These are phyloP conservation scores for Sclerotinia subarctica DNA, from an alignment of 2,329 filamentous ascomycete genomes.

Conservation along the genomic window DNA sequence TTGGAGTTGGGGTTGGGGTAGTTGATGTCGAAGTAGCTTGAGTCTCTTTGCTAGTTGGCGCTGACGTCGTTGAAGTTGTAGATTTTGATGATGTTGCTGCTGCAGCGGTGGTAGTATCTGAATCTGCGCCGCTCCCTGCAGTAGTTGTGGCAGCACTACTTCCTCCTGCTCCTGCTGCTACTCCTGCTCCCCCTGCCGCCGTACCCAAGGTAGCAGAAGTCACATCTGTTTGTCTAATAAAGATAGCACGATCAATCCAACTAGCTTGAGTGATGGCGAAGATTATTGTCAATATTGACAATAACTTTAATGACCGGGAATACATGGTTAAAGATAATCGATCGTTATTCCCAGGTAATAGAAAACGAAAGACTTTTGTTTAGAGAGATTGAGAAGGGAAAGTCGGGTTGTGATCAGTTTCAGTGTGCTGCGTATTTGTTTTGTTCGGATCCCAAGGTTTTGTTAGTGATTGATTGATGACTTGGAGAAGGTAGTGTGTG, in stretches of 20 bases:
- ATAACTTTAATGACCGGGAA: conserved; percentile 9
- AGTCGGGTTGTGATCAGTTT: not conserved
- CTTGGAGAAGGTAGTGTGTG: not conserved
- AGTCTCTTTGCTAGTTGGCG: not conserved
- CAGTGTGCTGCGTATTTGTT: not conserved
- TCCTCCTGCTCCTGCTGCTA: not conserved
- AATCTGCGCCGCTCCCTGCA: not conserved
- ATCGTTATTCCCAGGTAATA: not conserved
- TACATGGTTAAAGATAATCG: conserved; percentile 6
- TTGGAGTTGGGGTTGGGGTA: not conserved
- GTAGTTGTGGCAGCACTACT: not conserved
- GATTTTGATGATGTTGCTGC: not conserved
- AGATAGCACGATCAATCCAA: conserved; percentile 27
- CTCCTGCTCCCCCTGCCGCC: not conserved
- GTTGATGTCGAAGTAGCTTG: conserved; percentile 1
- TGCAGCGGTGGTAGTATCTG: conserved; percentile 4
- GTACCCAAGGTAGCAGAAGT: not conserved
- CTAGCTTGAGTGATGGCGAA: conserved; percentile 31
- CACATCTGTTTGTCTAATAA: conserved; percentile 22
- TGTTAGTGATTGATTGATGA: not conserved
- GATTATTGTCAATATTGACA: conserved; percentile 22
- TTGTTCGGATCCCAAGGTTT: not conserved
- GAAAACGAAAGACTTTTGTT: not conserved
- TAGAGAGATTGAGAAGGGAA: not conserved
- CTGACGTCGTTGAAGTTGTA: not conserved